Evolutionary conservation across 306 rosid species (phyloP), one percentile per base, ranked within the genome.

Genomic region (Vigna mungo): DNA sequence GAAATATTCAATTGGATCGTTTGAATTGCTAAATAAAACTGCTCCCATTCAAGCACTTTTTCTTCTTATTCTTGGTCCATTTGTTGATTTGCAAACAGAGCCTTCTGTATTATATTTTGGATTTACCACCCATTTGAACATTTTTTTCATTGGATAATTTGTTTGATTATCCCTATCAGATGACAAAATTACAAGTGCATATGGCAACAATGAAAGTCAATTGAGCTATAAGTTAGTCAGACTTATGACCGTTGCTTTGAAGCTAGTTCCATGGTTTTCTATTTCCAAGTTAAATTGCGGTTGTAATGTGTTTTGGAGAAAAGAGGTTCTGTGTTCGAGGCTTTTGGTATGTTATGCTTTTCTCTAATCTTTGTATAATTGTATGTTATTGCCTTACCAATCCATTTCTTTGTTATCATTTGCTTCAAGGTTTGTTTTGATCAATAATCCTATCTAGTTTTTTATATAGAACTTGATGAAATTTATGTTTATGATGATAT

Each of bases 1-100:
- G 96, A 93, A 91, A 86, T 90, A 93, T 82, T 89, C 98, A 51
- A 87, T 93, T 88, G 97, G 98, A 81, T 93, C 98, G 62, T 93
- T 93, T 86, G 98, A 93, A 86, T 78, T 93, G 92, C 89, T 93
- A 83, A 93, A 97, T 71, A 91, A 93, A 86, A 93, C 98, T 9
- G 98, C 97, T 71, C 98, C 98, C 56, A 93, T 93, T 86, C 98
- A 93, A 82, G 95, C 98, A 2, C 64, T 86, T 14, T 93, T 90
- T 74, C 98, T 93, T 39, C 92, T 93, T 55, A 56, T 91, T 78
- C 76, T 93, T 72, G 98, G 96, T 51, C 98, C 98, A 15, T 88
- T 91, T 74, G 78, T 88, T 58, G 98, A 93, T 86, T 89, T 20
- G 21, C 21, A 20, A 20, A 20, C 21, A 20, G 21, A 20, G 21